Evolutionary conservation across 2,329 filamentous ascomycete species (phyloP).

Genomic region (Cylindrodendrum hubeiense): DNA sequence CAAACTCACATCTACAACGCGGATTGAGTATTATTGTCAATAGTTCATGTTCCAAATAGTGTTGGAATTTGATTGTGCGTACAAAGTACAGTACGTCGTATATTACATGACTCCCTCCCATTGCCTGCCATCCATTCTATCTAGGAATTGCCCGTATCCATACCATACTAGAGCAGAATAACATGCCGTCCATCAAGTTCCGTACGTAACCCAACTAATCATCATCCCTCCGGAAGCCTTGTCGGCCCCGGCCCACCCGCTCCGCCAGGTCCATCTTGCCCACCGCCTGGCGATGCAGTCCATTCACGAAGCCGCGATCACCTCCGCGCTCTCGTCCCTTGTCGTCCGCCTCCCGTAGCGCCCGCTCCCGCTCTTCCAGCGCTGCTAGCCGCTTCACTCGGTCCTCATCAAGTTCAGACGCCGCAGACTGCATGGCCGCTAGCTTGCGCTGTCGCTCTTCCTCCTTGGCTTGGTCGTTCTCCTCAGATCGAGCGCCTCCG

Average conservation of each 20-base stretch:
- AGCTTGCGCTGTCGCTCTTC: conserved; percentile 75
- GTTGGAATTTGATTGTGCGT: too few species aligned
- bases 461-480: conserved; percentile 51
- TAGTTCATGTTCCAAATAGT: too few species aligned
- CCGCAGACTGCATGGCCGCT: conserved; percentile 80
- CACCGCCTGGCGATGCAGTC: conserved; percentile 70
- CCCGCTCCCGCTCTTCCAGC: conserved; percentile 74
- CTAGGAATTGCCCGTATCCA: not conserved
- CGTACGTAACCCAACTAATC: conserved; percentile 44
- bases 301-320: conserved; percentile 73
- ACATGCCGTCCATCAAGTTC: not conserved
- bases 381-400: conserved; percentile 76
- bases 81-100: too few species aligned
- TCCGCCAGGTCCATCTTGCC: conserved; percentile 64
- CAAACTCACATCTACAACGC: too few species aligned
- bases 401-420: conserved; percentile 76
- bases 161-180: not conserved
- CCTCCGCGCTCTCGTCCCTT: conserved; percentile 71
- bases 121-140: too few species aligned
- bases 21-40: too few species aligned
- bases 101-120: too few species aligned
- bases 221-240: conserved; percentile 61
- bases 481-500: conserved; percentile 29
- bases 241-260: conserved; percentile 62
- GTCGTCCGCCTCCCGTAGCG: conserved; percentile 76